Evolutionary conservation across 2,329 filamentous ascomycete genomes (phyloP).

Genomic region (Aspergillus clavatus): DNA sequence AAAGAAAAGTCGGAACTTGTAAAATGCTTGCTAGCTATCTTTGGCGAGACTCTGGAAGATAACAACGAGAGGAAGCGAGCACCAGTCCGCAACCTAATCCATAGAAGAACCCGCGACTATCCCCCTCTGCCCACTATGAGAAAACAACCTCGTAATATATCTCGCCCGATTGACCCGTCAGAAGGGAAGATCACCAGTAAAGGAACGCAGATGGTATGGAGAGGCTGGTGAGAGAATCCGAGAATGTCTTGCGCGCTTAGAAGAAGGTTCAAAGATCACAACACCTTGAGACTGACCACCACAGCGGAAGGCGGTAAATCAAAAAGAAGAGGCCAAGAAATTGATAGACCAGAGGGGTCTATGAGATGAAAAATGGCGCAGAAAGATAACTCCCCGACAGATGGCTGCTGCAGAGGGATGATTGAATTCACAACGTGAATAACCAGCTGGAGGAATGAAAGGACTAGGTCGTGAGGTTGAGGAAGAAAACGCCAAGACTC

Average conservation of each 20-base stretch:
- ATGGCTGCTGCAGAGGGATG: no score
- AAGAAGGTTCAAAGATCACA: not conserved
- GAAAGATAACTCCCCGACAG: no score
- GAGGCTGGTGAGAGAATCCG: not conserved
- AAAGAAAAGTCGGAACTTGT: conserved; percentile 38
- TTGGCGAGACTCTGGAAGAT: conserved; percentile 33
- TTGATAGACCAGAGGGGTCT: conserved; percentile 5
- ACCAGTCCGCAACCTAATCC: conserved; percentile 25
- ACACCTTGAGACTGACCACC: not conserved
- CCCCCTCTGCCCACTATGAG: conserved; percentile 17
- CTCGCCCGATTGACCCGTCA: conserved; percentile 17
- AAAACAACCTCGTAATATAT: conserved; percentile 21
- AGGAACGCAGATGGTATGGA: conserved; percentile 10
- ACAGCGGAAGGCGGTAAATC: conserved; percentile 1
- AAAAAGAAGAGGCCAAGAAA: not conserved
- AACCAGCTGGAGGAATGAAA: conserved; percentile 7
- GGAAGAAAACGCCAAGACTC: conserved; percentile 6
- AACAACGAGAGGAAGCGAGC: conserved; percentile 34
- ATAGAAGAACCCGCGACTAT: conserved; percentile 24
- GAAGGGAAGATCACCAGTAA: conserved; percentile 17
- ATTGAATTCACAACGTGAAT: no score
- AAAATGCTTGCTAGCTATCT: conserved; percentile 46
- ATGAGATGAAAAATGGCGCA: no score
- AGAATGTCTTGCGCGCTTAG: not conserved
- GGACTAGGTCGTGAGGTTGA: no score